Percentiles rank a stretch among this genome's conserved stretches.
phyloP scores from a whole-genome alignment of 495 filamentous ascomycete species.

The Ascodesmis nigricans region DNA sequence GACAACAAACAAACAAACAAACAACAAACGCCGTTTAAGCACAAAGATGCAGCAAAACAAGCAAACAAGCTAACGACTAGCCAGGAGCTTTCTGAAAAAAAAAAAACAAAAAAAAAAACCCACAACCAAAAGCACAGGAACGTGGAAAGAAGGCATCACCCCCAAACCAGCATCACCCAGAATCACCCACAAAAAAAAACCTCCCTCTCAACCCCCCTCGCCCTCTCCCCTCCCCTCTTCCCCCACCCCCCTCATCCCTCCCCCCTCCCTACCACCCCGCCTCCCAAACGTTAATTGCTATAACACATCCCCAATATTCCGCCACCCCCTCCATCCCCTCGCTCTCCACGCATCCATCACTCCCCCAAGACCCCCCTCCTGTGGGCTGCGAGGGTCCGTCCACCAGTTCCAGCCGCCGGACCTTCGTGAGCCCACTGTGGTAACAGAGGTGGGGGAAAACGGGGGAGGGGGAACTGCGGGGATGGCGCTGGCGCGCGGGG shows the following conservation, averaged over 20 bases:
- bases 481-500: too few relatives aligned
- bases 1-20: too few relatives aligned
- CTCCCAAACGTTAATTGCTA: conserved; percentile 19
- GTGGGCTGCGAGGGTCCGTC: too few relatives aligned
- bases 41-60: too few relatives aligned
- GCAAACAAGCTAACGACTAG: too few relatives aligned
- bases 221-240: background rate
- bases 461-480: conserved; percentile 5
- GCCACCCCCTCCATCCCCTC: conserved; percentile 1
- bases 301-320: conserved; percentile 23
- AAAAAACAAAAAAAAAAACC: too few relatives aligned
- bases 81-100: too few relatives aligned
- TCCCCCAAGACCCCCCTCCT: conserved; percentile 10
- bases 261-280: background rate
- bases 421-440: too few relatives aligned
- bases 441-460: too few relatives aligned
- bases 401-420: too few relatives aligned
- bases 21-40: too few relatives aligned
- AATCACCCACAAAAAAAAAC: background rate
- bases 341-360: background rate
- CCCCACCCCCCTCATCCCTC: conserved; percentile 1
- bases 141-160: background rate
- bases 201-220: background rate
- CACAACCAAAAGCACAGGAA: too few relatives aligned
- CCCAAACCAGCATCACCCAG: background rate